Evolutionary conservation across 768 basidiomycete genomes (phyloP).

Genomic region (Naematelia aurantialba): DNA sequence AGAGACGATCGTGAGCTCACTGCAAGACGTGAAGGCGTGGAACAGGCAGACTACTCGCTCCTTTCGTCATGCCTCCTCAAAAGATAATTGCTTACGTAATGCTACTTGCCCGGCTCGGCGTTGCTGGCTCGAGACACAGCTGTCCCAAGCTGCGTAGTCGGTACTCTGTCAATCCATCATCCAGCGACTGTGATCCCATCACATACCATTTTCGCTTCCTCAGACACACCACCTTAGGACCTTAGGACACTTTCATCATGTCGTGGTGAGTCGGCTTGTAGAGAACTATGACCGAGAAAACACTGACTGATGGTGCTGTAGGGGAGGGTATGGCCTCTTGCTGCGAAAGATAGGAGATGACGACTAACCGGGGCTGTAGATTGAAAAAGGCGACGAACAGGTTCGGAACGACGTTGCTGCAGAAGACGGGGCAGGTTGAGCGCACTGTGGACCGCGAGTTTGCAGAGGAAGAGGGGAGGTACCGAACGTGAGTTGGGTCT

Average conservation of each 20-base stretch:
- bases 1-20: no score
- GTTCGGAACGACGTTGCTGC: conserved; percentile 87
- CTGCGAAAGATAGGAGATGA: neutral
- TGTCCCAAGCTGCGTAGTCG: neutral
- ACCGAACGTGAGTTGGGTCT: conserved; percentile 64
- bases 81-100: conserved; percentile 8
- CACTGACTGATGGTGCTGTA: conserved; percentile 14
- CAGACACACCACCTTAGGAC: no score
- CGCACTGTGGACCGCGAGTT: conserved; percentile 92
- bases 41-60: neutral
- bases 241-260: conserved; percentile 15
- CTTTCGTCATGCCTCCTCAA: neutral
- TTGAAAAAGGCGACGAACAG: conserved; percentile 92
- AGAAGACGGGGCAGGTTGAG: conserved; percentile 98
- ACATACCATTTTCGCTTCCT: neutral
- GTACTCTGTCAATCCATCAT: neutral
- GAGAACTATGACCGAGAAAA: neutral
- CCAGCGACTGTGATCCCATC: neutral
- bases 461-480: conserved; percentile 84
- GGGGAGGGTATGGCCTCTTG: conserved; percentile 22
- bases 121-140: no score
- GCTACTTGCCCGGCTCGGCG: neutral
- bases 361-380: conserved; percentile 43
- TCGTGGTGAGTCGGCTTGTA: conserved; percentile 23
- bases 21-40: no score